These are phyloP conservation scores for Phytophthora macrochlamydospora DNA, from an alignment of 352 stramenopile species.

Conservation along the genomic window DNA sequence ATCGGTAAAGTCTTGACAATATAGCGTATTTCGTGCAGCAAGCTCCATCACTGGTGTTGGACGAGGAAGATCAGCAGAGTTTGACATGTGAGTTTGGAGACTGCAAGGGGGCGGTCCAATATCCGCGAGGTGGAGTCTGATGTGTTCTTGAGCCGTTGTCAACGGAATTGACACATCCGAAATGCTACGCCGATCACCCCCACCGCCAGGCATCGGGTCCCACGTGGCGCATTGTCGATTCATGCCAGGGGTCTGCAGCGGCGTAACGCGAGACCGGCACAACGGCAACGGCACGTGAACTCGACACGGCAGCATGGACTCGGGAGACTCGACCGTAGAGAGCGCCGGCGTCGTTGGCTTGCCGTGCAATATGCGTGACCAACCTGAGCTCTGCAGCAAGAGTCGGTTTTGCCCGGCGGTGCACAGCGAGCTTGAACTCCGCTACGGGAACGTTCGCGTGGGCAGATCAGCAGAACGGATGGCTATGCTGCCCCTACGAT, in stretches of 20 bases:
- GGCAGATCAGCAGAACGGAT: not conserved
- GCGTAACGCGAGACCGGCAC: not conserved
- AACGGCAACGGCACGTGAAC: not conserved
- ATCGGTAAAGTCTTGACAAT: not conserved
- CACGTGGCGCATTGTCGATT: slow-evolving; percentile 2
- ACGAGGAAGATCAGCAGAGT: not conserved
- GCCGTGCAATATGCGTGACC: not conserved
- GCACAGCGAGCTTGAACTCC: not conserved
- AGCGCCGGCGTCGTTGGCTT: not conserved
- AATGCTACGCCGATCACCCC: not conserved
- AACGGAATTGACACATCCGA: not conserved
- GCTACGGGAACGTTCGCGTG: not conserved
- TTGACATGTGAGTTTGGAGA: not conserved
- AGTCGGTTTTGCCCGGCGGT: not conserved
- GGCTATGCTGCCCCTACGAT: not conserved
- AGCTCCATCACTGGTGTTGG: not conserved
- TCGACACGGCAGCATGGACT: not conserved
- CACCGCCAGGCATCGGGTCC: not conserved
- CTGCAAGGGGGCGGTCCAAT: not conserved
- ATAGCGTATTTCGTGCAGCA: not conserved
- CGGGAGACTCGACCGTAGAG: not conserved
- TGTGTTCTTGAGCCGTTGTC: not conserved
- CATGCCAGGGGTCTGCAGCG: not conserved
- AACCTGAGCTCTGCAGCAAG: not conserved
- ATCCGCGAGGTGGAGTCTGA: not conserved